Conservation (phyloP, 345 rosid species). For the Eucalyptus dawsonii region DNA sequence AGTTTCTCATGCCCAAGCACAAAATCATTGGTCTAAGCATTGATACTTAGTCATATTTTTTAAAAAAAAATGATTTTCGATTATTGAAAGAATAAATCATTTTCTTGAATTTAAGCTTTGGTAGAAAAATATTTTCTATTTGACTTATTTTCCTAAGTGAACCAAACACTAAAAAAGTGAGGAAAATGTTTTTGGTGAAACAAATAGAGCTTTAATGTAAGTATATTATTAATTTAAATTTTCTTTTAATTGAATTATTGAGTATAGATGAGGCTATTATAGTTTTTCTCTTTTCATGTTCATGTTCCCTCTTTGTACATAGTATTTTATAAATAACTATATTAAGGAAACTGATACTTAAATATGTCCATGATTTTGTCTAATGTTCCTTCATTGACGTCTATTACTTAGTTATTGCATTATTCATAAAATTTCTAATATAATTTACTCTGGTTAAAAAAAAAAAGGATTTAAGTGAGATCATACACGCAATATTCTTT, state of each 20-base stretch:
- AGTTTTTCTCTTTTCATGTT: background rate
- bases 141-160: background rate
- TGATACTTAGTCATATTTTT: too few relatives aligned
- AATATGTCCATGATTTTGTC: background rate
- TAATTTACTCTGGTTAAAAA: background rate
- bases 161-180: background rate
- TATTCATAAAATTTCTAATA: background rate
- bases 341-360: background rate
- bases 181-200: background rate
- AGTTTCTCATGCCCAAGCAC: accelerated
- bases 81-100: too few relatives aligned
- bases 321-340: background rate
- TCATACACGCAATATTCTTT: background rate
- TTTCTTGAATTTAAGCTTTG: background rate
- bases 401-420: background rate
- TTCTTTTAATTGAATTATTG: background rate
- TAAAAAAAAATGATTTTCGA: too few relatives aligned
- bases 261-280: background rate
- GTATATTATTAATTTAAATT: background rate
- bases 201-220: background rate
- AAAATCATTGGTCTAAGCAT: background rate
- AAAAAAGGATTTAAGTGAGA: background rate
- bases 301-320: background rate
- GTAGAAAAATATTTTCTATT: too few relatives aligned
- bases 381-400: background rate